Conservation (phyloP, 2,329 filamentous ascomycete genomes). For the Trichoderma arundinaceum region DNA sequence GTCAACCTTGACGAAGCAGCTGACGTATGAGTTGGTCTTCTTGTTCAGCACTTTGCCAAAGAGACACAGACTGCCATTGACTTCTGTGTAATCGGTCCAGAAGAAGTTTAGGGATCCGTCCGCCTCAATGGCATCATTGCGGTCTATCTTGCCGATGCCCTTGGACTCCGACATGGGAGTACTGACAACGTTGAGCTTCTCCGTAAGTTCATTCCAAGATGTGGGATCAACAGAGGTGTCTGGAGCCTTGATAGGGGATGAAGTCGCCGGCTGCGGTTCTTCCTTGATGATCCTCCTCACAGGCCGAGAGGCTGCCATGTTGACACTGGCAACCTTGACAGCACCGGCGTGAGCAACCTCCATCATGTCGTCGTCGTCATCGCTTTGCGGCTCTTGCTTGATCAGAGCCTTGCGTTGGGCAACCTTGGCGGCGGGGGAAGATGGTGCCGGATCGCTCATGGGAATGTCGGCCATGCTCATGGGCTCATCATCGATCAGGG, state of each 20-base stretch:
- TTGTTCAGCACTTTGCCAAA: slow-evolving; percentile 97
- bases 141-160: slow-evolving; percentile 78
- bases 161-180: slow-evolving; percentile 69
- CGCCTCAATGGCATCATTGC: slow-evolving; percentile 86
- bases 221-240: slow-evolving; percentile 73
- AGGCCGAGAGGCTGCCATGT: slow-evolving; percentile 77
- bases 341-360: slow-evolving; percentile 80
- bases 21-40: slow-evolving; percentile 76
- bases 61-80: slow-evolving; percentile 88
- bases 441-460: slow-evolving; percentile 87
- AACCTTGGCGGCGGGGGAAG: slow-evolving; percentile 82
- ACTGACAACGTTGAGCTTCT: slow-evolving; percentile 83
- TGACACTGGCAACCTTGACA: slow-evolving; percentile 73
- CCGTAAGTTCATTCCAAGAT: slow-evolving; percentile 86
- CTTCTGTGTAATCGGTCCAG: slow-evolving; percentile 94
- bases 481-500: slow-evolving; percentile 66
- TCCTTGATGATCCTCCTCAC: slow-evolving; percentile 75
- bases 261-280: slow-evolving; percentile 71
- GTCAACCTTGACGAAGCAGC: slow-evolving; percentile 95
- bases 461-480: slow-evolving; percentile 55
- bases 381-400: slow-evolving; percentile 61
- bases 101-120: slow-evolving; percentile 94
- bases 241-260: slow-evolving; percentile 71
- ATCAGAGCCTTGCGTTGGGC: slow-evolving; percentile 70
- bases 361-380: slow-evolving; percentile 83